These are phyloP conservation scores for Rhododendron williamsianum DNA, from an alignment of 148 eudicot species.

Conservation along the genomic window DNA sequence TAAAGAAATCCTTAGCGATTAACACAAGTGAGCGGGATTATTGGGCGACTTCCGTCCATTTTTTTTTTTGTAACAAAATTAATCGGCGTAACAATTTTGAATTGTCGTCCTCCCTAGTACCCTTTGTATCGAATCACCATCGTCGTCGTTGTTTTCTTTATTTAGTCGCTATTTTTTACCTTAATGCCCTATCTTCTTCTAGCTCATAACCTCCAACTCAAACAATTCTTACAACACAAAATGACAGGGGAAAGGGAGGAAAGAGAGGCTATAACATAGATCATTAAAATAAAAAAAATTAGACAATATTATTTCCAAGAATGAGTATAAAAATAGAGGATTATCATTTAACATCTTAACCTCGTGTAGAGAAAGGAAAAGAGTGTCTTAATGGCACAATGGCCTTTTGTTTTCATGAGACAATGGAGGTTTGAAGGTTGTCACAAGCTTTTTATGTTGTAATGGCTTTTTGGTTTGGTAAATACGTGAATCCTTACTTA, in stretches of 20 bases:
- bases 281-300: neutral
- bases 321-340: neutral
- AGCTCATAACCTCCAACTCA: neutral
- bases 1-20: neutral
- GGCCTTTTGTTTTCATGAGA: neutral
- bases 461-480: neutral
- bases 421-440: neutral
- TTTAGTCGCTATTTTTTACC: neutral
- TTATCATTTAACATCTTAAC: too few relatives aligned
- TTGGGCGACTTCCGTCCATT: neutral
- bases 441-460: neutral
- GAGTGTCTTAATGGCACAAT: too few relatives aligned
- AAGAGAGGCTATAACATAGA: neutral
- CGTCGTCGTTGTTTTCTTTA: neutral
- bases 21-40: neutral
- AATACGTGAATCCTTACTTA: neutral
- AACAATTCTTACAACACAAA: neutral
- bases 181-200: neutral
- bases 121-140: neutral
- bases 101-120: neutral
- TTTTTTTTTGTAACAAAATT: neutral
- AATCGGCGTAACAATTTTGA: neutral
- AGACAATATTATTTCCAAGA: neutral
- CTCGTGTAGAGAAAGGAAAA: neutral
- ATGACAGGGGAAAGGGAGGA: neutral